A percentile compares a stretch with the other conserved stretches of the same genome.
These are phyloP conservation scores for Xeromyces bisporus DNA, from an alignment of 495 filamentous ascomycete genomes.

Conservation along the genomic window DNA sequence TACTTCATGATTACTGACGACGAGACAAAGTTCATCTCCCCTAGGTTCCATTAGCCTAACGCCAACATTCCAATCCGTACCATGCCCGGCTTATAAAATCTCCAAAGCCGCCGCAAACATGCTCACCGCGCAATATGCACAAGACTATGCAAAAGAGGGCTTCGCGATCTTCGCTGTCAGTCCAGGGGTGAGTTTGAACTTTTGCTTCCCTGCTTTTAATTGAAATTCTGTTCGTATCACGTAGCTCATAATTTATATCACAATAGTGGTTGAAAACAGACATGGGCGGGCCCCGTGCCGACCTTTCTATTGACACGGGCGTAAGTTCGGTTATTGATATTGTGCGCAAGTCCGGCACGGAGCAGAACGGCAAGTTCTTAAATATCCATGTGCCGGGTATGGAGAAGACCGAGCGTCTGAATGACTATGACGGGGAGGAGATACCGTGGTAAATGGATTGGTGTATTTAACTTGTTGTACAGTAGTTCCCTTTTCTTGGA, in stretches of 20 bases:
- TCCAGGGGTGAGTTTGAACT: slow-evolving; percentile 26
- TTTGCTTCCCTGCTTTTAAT: neutral
- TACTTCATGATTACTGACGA: neutral
- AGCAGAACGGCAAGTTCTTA: slow-evolving; percentile 27
- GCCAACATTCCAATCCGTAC: slow-evolving; percentile 3
- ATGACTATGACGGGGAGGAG: slow-evolving; percentile 22
- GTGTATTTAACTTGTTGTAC: too few species aligned
- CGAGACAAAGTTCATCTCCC: slow-evolving; percentile 15
- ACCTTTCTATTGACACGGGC: slow-evolving; percentile 26
- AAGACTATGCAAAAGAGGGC: slow-evolving; percentile 20
- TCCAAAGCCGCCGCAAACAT: slow-evolving; percentile 35
- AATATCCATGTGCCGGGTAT: slow-evolving; percentile 29
- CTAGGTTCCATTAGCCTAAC: slow-evolving; percentile 26
- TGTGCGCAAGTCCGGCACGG: slow-evolving; percentile 16
- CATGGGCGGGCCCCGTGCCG: slow-evolving; percentile 23
- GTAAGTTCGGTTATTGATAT: slow-evolving; percentile 29
- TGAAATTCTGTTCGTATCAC: too few species aligned
- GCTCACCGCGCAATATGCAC: slow-evolving; percentile 31
- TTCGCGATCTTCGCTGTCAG: slow-evolving; percentile 28
- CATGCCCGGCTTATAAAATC: slow-evolving; percentile 32
- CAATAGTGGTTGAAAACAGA: slow-evolving; percentile 35
- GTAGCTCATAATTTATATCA: neutral
- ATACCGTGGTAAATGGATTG: slow-evolving; percentile 20
- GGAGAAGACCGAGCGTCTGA: slow-evolving; percentile 17
- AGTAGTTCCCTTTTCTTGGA: too few species aligned